Conservation (phyloP, 768 basidiomycete species). For the Tulasnella sp. region DNA sequence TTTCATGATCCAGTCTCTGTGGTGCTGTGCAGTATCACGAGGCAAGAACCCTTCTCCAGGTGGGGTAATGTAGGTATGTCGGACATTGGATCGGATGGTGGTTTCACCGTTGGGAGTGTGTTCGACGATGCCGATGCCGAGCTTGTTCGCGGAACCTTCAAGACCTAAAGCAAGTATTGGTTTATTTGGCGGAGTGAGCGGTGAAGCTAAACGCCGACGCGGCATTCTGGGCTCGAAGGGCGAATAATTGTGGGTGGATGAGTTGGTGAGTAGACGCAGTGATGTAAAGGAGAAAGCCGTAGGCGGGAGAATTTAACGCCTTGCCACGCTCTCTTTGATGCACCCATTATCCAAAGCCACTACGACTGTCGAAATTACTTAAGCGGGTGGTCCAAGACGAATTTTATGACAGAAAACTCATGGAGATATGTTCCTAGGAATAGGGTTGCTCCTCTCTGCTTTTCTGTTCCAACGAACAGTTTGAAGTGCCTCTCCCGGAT, state of each 20-base stretch:
- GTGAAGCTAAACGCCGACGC: constrained; percentile 18
- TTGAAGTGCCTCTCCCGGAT: too few relatives aligned
- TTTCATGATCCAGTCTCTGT: constrained; percentile 86
- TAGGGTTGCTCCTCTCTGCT: too few relatives aligned
- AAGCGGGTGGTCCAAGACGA: too few relatives aligned
- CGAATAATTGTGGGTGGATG: not conserved
- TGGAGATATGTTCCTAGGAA: too few relatives aligned
- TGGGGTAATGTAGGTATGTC: constrained; percentile 99
- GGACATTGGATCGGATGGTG: constrained; percentile 83
- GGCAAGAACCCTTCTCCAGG: constrained; percentile 98
- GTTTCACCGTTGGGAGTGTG: constrained; percentile 73
- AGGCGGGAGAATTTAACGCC: too few relatives aligned
- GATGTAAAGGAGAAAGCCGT: not conserved
- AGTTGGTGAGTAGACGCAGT: not conserved
- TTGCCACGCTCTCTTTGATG: not conserved
- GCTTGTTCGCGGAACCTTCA: constrained; percentile 97
- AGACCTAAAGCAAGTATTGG: constrained; percentile 82
- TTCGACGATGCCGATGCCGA: constrained; percentile 90
- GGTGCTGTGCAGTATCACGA: constrained; percentile 92
- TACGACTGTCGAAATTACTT: too few relatives aligned
- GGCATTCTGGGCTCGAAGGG: not conserved
- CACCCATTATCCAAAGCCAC: not conserved
- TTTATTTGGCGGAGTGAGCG: constrained; percentile 29
- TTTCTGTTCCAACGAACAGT: too few relatives aligned
- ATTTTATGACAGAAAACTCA: too few relatives aligned